Evolutionary conservation across 1,284 basidiomycete species (phyloP).

Genomic region (Tilletiaria anomala): DNA sequence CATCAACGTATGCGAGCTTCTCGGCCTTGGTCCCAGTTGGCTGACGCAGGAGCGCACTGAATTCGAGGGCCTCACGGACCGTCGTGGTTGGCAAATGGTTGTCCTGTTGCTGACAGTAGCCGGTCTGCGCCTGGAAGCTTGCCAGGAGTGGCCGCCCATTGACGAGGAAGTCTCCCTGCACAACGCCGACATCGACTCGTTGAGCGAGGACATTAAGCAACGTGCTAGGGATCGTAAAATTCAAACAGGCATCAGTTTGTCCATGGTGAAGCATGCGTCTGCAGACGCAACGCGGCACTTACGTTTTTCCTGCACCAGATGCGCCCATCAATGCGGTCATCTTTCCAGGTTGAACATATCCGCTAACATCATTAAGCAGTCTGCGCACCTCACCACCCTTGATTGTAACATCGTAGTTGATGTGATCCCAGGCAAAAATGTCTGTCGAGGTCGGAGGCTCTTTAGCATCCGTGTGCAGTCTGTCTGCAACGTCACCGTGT

Average conservation of each 20-base stretch:
- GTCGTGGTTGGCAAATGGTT: conserved; percentile 1
- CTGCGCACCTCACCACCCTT: conserved; percentile 17
- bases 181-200: conserved; percentile 1
- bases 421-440: conserved; percentile 20
- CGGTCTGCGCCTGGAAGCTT: conserved; percentile 1
- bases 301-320: conserved; percentile 25
- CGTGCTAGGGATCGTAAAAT: conserved; percentile 1
- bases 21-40: conserved; percentile 2
- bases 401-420: conserved; percentile 23
- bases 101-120: conserved; percentile 4
- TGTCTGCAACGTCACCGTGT: not conserved
- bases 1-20: conserved; percentile 4
- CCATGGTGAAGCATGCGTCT: not conserved
- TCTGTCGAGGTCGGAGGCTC: conserved; percentile 5
- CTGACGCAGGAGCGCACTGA: conserved; percentile 4
- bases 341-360: conserved; percentile 22
- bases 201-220: conserved; percentile 4
- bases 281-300: not conserved
- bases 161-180: conserved; percentile 1
- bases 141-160: conserved; percentile 1
- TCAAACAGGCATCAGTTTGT: not conserved
- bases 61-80: conserved; percentile 2
- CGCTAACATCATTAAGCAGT: conserved; percentile 41
- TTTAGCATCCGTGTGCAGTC: not conserved
- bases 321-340: conserved; percentile 32